A percentile compares a stretch with the other conserved stretches of the same genome.
These are phyloP conservation scores for Geranomyces michiganensis DNA, from an alignment of 192 early-diverging fungal genomes.

Conservation along the genomic window DNA sequence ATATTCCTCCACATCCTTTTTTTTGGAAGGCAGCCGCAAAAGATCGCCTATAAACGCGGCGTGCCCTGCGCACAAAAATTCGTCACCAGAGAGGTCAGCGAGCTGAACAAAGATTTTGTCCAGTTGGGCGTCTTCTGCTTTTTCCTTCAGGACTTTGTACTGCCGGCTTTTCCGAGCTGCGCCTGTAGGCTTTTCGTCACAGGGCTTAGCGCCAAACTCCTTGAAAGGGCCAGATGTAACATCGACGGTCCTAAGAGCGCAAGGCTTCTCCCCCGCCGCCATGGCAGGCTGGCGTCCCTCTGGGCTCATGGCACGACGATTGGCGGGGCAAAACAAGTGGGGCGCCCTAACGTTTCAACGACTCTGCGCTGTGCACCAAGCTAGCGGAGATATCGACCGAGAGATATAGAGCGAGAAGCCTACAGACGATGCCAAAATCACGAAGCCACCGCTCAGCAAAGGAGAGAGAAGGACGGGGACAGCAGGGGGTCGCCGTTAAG, in stretches of 20 bases:
- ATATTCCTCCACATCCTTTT: slow-evolving; percentile 25
- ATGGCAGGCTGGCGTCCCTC: too few relatives aligned
- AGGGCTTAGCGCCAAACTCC: slow-evolving; percentile 26
- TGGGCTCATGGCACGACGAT: too few relatives aligned
- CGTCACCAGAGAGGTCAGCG: slow-evolving; percentile 17
- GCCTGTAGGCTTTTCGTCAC: slow-evolving; percentile 4
- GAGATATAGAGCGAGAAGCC: too few relatives aligned
- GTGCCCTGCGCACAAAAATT: slow-evolving; percentile 23
- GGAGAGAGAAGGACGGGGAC: too few relatives aligned
- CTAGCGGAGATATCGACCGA: too few relatives aligned
- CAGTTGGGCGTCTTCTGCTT: slow-evolving; percentile 18
- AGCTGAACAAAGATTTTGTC: slow-evolving; percentile 24
- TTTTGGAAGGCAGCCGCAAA: not conserved
- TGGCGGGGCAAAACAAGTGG: too few relatives aligned
- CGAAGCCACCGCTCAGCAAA: too few relatives aligned
- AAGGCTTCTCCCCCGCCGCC: not conserved
- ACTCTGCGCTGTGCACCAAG: too few relatives aligned
- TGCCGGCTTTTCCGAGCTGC: slow-evolving; percentile 13
- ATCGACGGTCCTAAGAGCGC: slow-evolving; percentile 18
- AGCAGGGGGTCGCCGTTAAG: too few relatives aligned
- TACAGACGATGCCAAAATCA: too few relatives aligned
- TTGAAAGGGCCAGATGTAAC: slow-evolving; percentile 10
- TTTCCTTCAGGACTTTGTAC: slow-evolving; percentile 19
- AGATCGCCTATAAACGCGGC: slow-evolving; percentile 23
- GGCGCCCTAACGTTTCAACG: too few relatives aligned